Base-by-base conservation (phyloP, 768 basidiomycete genomes). In the Lactarius indigo region DNA sequence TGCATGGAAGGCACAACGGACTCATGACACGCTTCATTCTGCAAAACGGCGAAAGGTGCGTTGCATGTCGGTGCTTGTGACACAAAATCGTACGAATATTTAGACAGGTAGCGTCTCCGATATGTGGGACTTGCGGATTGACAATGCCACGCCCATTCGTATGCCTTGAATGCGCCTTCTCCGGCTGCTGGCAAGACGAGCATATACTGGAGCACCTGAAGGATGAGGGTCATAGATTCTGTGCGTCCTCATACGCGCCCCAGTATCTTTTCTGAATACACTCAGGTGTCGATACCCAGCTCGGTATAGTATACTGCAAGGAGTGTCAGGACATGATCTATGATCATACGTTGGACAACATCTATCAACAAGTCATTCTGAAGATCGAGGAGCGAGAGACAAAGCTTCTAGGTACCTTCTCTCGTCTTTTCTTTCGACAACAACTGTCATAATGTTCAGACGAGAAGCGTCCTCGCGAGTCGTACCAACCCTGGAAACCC, bases 271-370 rank as follows among this genome's bases (percentile, higher is more conserved):
- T 52, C 52, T 50, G 28, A 42, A 28, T 7, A 39, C 44, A 10
- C 15, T 18, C 71, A 95, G 94, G 89, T 72, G 84, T 85, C 31
- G 93, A 96, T 74, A 79, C 85, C 4, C 85, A 84, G 69, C 84
- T 87, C 0, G 94, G 94, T n/a, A 79, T 81, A 12, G 77, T 95
- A 2, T 95, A 84, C 72, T 96, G 94, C 74, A 74, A 78, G 2
- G 78, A 81, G 39, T 96, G 94, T 77, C 81, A 87, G 42, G 89
- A 94, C 73, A 88, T 92, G 66, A 82, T 92, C 28, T 89, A 88
- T 70, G 80, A 90, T 68, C 69, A 81, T 15, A 75, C 73, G 2
- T 72, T 93, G 41, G 85, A 86, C 47, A 74, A 76, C 9, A 64
- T 83, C 9, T 79, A 83, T 68, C 70, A 82, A 31, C 72, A 79